These are phyloP conservation scores for Lentinula aciculospora DNA, from an alignment of 768 basidiomycete genomes.

Conservation along the genomic window DNA sequence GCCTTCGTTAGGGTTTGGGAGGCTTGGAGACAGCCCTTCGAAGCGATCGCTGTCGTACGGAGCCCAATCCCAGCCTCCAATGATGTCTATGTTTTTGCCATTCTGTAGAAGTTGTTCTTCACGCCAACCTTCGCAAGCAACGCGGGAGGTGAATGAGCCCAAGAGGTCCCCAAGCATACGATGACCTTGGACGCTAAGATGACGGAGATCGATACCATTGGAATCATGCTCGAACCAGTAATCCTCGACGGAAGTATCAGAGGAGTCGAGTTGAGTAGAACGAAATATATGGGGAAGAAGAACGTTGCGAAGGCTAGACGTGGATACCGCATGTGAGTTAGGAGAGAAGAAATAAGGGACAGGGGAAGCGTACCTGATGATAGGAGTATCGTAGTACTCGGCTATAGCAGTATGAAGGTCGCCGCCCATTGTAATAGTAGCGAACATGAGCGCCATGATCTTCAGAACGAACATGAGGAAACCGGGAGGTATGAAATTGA, in stretches of 20 bases:
- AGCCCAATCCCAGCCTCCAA: conserved; percentile 1
- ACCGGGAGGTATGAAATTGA: background rate
- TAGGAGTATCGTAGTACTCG: conserved; percentile 2
- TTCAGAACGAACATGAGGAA: background rate
- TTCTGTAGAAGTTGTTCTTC: background rate
- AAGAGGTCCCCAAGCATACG: background rate
- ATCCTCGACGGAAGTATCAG: background rate
- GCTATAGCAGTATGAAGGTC: conserved; percentile 2
- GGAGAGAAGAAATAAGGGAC: background rate
- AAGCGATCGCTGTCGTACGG: background rate
- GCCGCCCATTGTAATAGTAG: conserved; percentile 1
- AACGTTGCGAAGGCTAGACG: background rate
- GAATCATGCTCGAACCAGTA: background rate
- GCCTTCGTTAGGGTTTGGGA: background rate
- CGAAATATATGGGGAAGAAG: background rate
- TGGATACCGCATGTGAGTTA: background rate
- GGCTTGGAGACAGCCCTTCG: background rate
- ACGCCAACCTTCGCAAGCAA: conserved; percentile 1
- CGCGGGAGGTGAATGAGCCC: background rate
- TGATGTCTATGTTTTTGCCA: background rate
- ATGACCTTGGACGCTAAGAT: background rate
- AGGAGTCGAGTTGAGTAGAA: background rate
- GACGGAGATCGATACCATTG: background rate
- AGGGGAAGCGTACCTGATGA: background rate
- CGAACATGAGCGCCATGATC: conserved; percentile 4